Conservation (phyloP, 768 basidiomycete genomes). For the Lanmaoa pseudosensibilis region DNA sequence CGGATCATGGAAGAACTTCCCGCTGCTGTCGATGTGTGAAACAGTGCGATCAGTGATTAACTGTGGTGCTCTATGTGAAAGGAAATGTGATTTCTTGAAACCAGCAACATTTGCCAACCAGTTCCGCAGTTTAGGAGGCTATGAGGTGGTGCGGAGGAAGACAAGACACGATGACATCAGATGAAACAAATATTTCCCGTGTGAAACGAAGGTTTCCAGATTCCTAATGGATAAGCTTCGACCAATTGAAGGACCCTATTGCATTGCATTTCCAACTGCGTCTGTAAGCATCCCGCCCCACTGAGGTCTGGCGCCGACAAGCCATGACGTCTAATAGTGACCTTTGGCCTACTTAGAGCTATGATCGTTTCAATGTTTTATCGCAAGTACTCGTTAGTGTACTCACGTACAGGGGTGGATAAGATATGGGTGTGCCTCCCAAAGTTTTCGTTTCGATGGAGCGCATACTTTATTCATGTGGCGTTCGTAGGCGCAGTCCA, state of each 20-base stretch:
- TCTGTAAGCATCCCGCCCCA: not conserved
- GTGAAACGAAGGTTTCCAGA: not conserved
- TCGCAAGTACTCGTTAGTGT: not conserved
- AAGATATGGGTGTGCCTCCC: not conserved
- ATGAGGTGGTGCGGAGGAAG: not conserved
- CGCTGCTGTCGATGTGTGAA: not conserved
- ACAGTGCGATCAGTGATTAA: not conserved
- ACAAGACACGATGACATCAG: not conserved
- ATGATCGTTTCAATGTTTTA: not conserved
- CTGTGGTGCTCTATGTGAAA: not conserved
- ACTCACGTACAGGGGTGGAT: slow-evolving; percentile 9
- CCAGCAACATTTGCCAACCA: not conserved
- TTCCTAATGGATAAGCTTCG: not conserved
- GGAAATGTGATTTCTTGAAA: not conserved
- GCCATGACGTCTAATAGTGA: not conserved
- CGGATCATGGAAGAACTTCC: not conserved
- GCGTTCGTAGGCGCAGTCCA: not conserved
- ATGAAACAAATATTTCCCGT: slow-evolving; percentile 5
- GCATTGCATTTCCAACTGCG: not conserved
- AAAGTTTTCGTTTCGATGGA: not conserved
- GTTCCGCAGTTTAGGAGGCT: not conserved
- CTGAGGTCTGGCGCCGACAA: not conserved
- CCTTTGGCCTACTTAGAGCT: not conserved
- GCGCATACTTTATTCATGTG: not conserved
- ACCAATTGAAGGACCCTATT: not conserved